phyloP scores from a whole-genome alignment of 495 filamentous ascomycete species.

The Penicillium coprophilum region DNA sequence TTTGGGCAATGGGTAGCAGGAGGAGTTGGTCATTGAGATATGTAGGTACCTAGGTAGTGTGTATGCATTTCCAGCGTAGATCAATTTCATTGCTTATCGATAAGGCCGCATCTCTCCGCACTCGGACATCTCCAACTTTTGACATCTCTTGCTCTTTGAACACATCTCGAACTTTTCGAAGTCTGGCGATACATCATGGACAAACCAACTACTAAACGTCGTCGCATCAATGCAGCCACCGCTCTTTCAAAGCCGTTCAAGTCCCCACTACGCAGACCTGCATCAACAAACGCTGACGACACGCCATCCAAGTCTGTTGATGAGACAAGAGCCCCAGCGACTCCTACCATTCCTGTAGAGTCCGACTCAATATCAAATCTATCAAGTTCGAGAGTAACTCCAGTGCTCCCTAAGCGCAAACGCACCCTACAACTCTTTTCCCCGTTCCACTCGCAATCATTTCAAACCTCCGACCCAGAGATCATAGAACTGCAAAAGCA shows the following conservation, averaged over 20 bases:
- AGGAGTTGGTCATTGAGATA: constrained; percentile 67
- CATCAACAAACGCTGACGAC: constrained; percentile 7
- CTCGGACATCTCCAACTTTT: neutral
- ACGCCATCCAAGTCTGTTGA: constrained; percentile 10
- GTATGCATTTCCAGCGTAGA: constrained; percentile 17
- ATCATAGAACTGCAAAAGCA: constrained; percentile 34
- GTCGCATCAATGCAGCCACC: constrained; percentile 52
- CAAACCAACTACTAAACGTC: constrained; percentile 48
- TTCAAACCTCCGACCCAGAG: constrained; percentile 20
- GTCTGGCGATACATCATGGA: constrained; percentile 25
- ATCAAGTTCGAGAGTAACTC: neutral
- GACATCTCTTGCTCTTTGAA: neutral
- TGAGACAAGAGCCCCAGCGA: neutral
- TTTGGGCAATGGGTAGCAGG: constrained; percentile 73
- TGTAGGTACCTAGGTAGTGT: no score
- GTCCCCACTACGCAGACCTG: constrained; percentile 55
- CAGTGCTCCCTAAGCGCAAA: constrained; percentile 1
- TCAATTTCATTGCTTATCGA: constrained; percentile 24
- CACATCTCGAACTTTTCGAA: neutral
- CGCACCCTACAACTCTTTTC: neutral
- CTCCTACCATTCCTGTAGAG: neutral
- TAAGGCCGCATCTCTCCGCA: constrained; percentile 16
- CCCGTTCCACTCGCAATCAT: constrained; percentile 6
- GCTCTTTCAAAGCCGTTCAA: constrained; percentile 66
- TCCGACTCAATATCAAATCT: neutral